A percentile compares a stretch with the other conserved stretches of the same genome.
phyloP scores from a whole-genome alignment of 2,329 filamentous ascomycete species.

The Parascedosporium putredinis region DNA sequence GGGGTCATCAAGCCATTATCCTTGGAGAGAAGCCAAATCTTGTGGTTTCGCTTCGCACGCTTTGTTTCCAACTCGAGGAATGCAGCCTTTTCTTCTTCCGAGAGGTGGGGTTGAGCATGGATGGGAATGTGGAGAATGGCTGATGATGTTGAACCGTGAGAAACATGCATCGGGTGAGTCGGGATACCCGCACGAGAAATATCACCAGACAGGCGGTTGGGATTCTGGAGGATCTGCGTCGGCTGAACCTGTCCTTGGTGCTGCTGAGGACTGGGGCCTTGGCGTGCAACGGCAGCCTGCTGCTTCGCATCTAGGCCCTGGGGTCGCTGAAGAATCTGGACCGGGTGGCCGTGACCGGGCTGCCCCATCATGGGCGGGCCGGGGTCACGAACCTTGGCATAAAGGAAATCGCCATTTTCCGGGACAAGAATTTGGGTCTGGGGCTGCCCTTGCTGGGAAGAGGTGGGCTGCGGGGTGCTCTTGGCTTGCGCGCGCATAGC shows the following conservation, averaged over 20 bases:
- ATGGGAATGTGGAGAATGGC: slow-evolving; percentile 22
- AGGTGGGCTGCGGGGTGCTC: slow-evolving; percentile 26
- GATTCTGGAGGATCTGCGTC: slow-evolving; percentile 71
- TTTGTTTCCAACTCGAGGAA: slow-evolving; percentile 88
- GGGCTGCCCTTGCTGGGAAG: slow-evolving; percentile 1
- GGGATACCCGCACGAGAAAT: slow-evolving; percentile 23
- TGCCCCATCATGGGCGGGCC: slow-evolving; percentile 7
- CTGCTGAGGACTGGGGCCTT: slow-evolving; percentile 22
- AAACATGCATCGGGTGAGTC: slow-evolving; percentile 23
- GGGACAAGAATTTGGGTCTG: slow-evolving; percentile 3
- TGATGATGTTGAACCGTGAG: slow-evolving; percentile 38
- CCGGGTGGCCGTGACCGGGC: slow-evolving; percentile 34
- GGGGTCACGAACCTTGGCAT: slow-evolving; percentile 8
- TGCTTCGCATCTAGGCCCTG: slow-evolving; percentile 31
- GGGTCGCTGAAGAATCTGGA: slow-evolving; percentile 46
- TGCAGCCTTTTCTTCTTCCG: slow-evolving; percentile 72
- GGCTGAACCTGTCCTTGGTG: slow-evolving; percentile 41
- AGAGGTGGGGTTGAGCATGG: slow-evolving; percentile 48
- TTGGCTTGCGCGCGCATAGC: slow-evolving; percentile 66
- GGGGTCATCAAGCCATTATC: slow-evolving; percentile 98
- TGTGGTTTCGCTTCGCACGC: slow-evolving; percentile 93
- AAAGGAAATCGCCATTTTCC: slow-evolving; percentile 8
- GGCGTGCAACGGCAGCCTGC: neutral
- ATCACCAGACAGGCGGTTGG: slow-evolving; percentile 51
- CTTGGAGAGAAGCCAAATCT: slow-evolving; percentile 86